Evolutionary conservation across 768 basidiomycete species (phyloP).

Genomic region (Dacryopinax primogenitus): DNA sequence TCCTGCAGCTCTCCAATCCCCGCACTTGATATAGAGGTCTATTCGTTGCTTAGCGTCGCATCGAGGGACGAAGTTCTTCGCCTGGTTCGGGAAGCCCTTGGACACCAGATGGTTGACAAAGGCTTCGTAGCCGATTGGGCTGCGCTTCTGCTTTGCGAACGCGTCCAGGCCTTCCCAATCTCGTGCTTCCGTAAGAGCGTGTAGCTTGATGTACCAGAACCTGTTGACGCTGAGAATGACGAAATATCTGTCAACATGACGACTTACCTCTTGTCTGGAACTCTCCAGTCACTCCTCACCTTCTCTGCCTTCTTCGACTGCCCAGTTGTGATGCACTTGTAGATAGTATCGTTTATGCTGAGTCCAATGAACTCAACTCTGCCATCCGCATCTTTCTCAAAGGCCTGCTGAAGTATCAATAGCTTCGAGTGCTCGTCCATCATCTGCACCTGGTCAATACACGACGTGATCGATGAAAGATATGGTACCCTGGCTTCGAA

Average conservation of each 20-base stretch:
- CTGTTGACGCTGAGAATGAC: slow-evolving; percentile 30
- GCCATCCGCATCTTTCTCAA: slow-evolving; percentile 73
- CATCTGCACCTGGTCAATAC: slow-evolving; percentile 45
- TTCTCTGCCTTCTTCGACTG: slow-evolving; percentile 83
- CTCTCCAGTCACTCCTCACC: slow-evolving; percentile 77
- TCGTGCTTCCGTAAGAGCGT: slow-evolving; percentile 59
- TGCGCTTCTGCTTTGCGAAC: slow-evolving; percentile 76
- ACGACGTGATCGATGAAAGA: not conserved
- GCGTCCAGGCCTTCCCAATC: slow-evolving; percentile 80
- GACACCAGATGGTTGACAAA: slow-evolving; percentile 70
- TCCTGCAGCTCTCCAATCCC: slow-evolving; percentile 80
- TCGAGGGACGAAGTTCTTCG: slow-evolving; percentile 58
- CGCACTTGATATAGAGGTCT: slow-evolving; percentile 80
- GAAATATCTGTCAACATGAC: not conserved
- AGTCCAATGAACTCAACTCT: slow-evolving; percentile 69
- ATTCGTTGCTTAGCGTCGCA: slow-evolving; percentile 75
- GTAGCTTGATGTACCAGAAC: slow-evolving; percentile 87
- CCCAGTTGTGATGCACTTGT: slow-evolving; percentile 59
- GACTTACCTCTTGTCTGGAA: slow-evolving; percentile 80
- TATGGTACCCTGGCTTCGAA: slow-evolving; percentile 81
- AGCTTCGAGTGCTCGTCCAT: slow-evolving; percentile 73
- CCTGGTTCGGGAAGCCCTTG: slow-evolving; percentile 64
- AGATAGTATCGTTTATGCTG: slow-evolving; percentile 79
- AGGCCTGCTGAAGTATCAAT: slow-evolving; percentile 67
- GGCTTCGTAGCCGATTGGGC: slow-evolving; percentile 90